Base-by-base conservation (phyloP, 23 red algal species). In the Agarophyton chilense region DNA sequence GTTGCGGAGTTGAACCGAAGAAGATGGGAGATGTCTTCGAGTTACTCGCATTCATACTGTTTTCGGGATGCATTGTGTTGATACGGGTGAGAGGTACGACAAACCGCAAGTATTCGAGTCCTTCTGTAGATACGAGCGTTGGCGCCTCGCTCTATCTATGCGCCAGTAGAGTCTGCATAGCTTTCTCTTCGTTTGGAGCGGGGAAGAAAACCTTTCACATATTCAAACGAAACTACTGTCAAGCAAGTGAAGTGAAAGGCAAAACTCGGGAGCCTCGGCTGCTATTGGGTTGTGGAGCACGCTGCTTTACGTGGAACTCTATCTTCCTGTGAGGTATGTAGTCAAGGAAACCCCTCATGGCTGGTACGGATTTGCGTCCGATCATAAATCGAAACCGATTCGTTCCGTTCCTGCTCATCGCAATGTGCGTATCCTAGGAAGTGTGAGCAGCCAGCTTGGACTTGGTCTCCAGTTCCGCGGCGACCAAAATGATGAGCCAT, bases 401-500 rank as follows among this genome's bases (percentile, higher is more conserved):
- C 25, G 9, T 65, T 8, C 32, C 6, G 31, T 55, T 55, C 19
- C 52, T n/a, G 4, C 52, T 3, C 52, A 55, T 4, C 9, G 52
- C 18, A 3, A 22, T 11, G 1, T 31, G 56, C 24, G 56, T 31
- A 26, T 11, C 31, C 31, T 74, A 74, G 21, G 68, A 29, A 17
- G 47, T 26, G 24, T 32, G n/a, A 14, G 40, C 8, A 74, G 55
- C 79, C 10, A 83, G 18, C 28, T 17, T 31, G 32, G 56, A 58
- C 22, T 83, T 58, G 1, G 53, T 67, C 79, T 83, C 79, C 56
- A 83, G 56, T 41, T 83, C 79, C 44, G 79, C 79, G 2, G 79
- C 79, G 56, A 83, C 31, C 40, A 83, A 65, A 52, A 83, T 58
- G 25, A 47, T 65, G 14, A 83, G 39, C 79, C 79, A 83, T 44